Base-by-base conservation (phyloP, 306 rosid genomes). In the Rosa rugosa region DNA sequence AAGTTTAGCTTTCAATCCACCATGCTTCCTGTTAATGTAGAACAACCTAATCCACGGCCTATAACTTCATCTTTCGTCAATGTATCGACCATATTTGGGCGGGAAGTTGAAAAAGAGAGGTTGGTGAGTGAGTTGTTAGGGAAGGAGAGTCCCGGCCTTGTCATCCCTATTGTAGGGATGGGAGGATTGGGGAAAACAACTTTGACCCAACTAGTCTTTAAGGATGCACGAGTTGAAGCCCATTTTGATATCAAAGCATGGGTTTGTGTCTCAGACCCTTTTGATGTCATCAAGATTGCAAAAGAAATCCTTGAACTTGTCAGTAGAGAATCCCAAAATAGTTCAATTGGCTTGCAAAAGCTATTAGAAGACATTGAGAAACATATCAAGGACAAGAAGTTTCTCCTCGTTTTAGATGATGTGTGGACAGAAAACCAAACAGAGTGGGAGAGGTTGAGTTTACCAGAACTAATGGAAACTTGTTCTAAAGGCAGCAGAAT, bases 201-300 rank as follows among this genome's bases (percentile, higher is more conserved):
- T 45, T 0, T 45, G 2, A 45, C 49, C 3, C 49, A 45, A 11
- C 11, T 45, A 45, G 49, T 45, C 49, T 10, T 9, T 11, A 45
- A 2, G 3, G 49, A 45, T 45, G 14, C 4, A 45, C 4, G 0
- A 45, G 49, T 45, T 45, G 14, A 45, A 45, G 49, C 49, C 0
- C 49, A 45, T 45, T 45, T 45, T 45, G 49, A 45, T 45, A 11
- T 8, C 0, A 45, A 45, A 10, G 49, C 14, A 10, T 79, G 73
- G 78, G 66, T 79, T 9, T 79, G 78, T 63, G 78, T 79, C 12
- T 79, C 82, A 3, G 72, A 79, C 3, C 78, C 78, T 72, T 79
- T 40, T 40, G 6, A 40, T 40, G 44, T 40, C 5, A 40, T 40
- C 44, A 72, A 40, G 42, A 25, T 79, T 46, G 82, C 40, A 18